Percentiles rank a stretch among this genome's conserved stretches.
These are phyloP conservation scores for Plasmodium vinckei DNA, from an alignment of 169 alveolate species.

Conservation along the genomic window DNA sequence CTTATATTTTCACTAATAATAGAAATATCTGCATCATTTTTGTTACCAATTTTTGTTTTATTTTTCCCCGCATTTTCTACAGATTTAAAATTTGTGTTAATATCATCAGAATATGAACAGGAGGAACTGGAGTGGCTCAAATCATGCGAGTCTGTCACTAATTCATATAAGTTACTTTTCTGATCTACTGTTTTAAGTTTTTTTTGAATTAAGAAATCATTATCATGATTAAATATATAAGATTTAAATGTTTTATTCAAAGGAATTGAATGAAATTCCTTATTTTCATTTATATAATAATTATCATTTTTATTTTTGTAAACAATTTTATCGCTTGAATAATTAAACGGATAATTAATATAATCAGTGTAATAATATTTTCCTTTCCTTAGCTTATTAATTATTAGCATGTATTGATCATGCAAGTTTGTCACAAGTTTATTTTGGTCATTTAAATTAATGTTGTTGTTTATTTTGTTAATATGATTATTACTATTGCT, in stretches of 20 bases:
- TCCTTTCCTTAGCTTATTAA: slow-evolving; percentile 21
- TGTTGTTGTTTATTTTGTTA: not conserved
- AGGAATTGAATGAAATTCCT: slow-evolving; percentile 41
- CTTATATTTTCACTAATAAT: not conserved
- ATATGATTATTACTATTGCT: no score
- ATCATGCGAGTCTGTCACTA: not conserved
- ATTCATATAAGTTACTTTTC: not conserved
- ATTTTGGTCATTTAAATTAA: slow-evolving; percentile 12
- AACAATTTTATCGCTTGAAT: slow-evolving; percentile 12
- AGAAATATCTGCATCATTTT: no score
- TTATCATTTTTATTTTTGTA: slow-evolving; percentile 41
- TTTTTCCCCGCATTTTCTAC: no score
- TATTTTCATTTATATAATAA: slow-evolving; percentile 40
- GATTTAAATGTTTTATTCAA: slow-evolving; percentile 44
- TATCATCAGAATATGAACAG: not conserved
- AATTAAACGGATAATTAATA: slow-evolving; percentile 37
- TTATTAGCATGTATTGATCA: slow-evolving; percentile 13
- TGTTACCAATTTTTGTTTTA: no score
- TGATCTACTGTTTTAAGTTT: slow-evolving; percentile 29
- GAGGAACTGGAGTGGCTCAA: not conserved
- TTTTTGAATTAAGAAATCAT: slow-evolving; percentile 10
- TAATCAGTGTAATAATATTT: slow-evolving; percentile 21
- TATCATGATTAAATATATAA: slow-evolving; percentile 2
- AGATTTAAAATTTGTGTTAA: not conserved
- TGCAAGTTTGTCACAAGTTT: slow-evolving; percentile 10